These are phyloP conservation scores for Plasmodium blacklocki DNA, from an alignment of 169 alveolate species.

Conservation along the genomic window DNA sequence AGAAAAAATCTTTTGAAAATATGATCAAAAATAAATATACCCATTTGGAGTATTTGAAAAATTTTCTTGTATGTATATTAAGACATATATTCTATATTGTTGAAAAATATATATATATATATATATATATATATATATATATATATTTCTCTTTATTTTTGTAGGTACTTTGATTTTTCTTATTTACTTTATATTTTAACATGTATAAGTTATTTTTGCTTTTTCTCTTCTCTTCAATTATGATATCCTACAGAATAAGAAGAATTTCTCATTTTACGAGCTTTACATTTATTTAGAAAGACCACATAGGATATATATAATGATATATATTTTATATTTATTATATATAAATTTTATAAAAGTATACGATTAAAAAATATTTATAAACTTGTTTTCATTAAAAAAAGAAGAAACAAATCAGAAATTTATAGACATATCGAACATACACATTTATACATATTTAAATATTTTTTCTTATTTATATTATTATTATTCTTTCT, in stretches of 20 bases:
- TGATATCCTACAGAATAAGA: conserved; percentile 27
- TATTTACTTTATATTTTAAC: conserved; percentile 27
- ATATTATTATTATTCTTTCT: background rate
- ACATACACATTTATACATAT: background rate
- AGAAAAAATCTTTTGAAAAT: conserved; percentile 60
- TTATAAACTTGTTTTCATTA: background rate
- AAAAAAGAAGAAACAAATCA: background rate
- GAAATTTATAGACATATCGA: background rate
- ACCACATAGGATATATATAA: background rate
- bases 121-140: background rate
- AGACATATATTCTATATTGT: conserved; percentile 11
- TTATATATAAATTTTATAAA: background rate
- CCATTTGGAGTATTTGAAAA: background rate
- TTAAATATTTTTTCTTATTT: background rate
- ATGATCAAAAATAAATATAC: conserved; percentile 52
- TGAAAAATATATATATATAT: background rate
- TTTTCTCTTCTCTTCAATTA: conserved; percentile 16
- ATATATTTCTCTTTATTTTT: background rate
- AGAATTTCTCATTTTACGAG: too few species aligned
- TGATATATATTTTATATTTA: background rate
- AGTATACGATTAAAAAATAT: background rate
- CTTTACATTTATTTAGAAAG: background rate
- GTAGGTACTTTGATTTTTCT: background rate
- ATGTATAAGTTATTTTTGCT: background rate
- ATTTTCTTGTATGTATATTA: background rate